A percentile compares a stretch with the other conserved stretches of the same genome.
phyloP scores from a whole-genome alignment of 2,329 filamentous ascomycete genomes.

The Pezicula carpinea region DNA sequence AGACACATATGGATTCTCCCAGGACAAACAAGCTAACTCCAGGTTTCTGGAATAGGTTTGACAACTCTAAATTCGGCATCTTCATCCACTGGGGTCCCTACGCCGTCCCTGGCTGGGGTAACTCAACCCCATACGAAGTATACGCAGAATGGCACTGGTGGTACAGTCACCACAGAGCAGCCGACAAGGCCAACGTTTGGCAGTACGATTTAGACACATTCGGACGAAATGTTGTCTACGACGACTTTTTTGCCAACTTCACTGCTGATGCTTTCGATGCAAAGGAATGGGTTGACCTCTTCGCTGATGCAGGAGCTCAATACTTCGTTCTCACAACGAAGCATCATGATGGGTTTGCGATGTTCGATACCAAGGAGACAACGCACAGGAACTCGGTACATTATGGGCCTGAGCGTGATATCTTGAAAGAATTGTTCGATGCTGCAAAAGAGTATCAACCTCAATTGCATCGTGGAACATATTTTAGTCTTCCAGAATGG shows the following conservation, averaged over 20 bases:
- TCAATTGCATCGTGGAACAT: conserved; percentile 37
- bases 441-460: conserved; percentile 37
- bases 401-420: conserved; percentile 36
- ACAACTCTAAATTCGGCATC: conserved; percentile 52
- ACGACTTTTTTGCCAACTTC: conserved; percentile 51
- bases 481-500: conserved; percentile 46
- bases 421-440: conserved; percentile 39
- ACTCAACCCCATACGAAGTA: conserved; percentile 28
- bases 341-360: conserved; percentile 43
- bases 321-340: conserved; percentile 44
- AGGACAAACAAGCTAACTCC: no score
- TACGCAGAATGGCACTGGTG: conserved; percentile 46
- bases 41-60: conserved; percentile 45
- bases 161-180: conserved; percentile 38
- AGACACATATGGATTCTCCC: no score
- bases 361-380: conserved; percentile 36
- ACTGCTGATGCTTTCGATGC: conserved; percentile 45
- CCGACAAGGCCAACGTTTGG: conserved; percentile 39
- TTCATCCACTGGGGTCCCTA: conserved; percentile 58
- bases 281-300: conserved; percentile 49
- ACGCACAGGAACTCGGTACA: conserved; percentile 37
- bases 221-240: conserved; percentile 47
- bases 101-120: conserved; percentile 49
- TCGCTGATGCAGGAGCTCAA: conserved; percentile 43
- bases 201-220: conserved; percentile 47